Evolutionary conservation across 352 stramenopile genomes (phyloP).

Genomic region (Phytophthora sp.): DNA sequence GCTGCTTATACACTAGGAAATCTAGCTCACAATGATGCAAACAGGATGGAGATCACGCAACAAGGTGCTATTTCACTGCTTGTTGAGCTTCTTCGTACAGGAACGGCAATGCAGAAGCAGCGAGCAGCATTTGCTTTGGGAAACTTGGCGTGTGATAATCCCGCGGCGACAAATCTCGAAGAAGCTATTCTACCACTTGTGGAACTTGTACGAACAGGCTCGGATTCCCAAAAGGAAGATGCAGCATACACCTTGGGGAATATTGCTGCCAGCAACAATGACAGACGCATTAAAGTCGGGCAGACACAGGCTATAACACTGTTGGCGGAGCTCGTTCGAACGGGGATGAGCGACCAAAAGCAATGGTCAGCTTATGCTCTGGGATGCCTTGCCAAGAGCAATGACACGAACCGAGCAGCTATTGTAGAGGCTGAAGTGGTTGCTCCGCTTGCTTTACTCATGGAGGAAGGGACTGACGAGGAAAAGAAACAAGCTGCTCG

Average conservation of each 20-base stretch:
- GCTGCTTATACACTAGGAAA: background rate
- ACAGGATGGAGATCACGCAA: background rate
- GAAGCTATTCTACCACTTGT: background rate
- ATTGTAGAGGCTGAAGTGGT: slow-evolving; percentile 3
- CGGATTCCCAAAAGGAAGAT: slow-evolving; percentile 1
- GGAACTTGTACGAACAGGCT: background rate
- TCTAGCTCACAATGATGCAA: background rate
- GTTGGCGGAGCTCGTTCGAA: slow-evolving; percentile 4
- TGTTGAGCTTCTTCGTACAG: background rate
- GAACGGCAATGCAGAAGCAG: slow-evolving; percentile 7
- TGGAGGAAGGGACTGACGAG: background rate
- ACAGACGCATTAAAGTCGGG: background rate
- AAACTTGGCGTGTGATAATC: slow-evolving; percentile 1
- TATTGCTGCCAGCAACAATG: slow-evolving; percentile 2
- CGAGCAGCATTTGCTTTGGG: slow-evolving; percentile 3
- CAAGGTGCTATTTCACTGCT: slow-evolving; percentile 1
- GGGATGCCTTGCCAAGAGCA: background rate
- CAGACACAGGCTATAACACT: slow-evolving; percentile 4
- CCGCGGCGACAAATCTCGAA: background rate
- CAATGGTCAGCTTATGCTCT: slow-evolving; percentile 3
- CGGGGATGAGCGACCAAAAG: slow-evolving; percentile 4
- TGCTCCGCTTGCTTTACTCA: background rate
- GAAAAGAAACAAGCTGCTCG: slow-evolving; percentile 4
- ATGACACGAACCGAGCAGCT: background rate
- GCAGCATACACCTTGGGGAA: slow-evolving; percentile 3